phyloP scores from a whole-genome alignment of 164 flowering plant genomes.

The Protea cynaroides region DNA sequence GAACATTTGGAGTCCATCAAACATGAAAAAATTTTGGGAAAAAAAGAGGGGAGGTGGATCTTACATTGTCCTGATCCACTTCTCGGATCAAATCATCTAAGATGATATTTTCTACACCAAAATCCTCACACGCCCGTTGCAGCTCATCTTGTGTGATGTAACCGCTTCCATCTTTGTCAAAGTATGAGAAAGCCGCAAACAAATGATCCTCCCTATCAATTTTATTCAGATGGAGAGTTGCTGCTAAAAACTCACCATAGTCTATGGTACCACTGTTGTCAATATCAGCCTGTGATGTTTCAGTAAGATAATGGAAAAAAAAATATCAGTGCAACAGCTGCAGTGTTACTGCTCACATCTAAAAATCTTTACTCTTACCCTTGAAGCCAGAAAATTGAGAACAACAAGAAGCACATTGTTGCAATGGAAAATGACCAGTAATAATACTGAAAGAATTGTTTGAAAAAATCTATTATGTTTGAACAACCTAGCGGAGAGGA shows the following conservation, averaged over 20 bases:
- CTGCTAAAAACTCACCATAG: slow-evolving; percentile 19
- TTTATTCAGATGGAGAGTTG: slow-evolving; percentile 21
- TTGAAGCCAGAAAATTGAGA: too few relatives aligned
- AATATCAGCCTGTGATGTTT: slow-evolving; percentile 13
- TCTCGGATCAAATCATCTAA: slow-evolving; percentile 14
- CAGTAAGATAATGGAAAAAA: too few relatives aligned
- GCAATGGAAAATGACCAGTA: too few relatives aligned
- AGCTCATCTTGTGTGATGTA: slow-evolving; percentile 20
- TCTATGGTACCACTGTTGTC: slow-evolving; percentile 21
- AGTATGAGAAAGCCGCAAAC: slow-evolving; percentile 19
- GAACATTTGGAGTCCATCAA: background rate
- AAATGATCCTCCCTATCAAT: slow-evolving; percentile 18
- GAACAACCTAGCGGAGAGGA: too few relatives aligned
- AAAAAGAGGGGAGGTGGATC: background rate
- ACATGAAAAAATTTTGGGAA: background rate
- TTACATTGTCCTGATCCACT: slow-evolving; percentile 19
- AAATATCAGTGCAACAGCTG: too few relatives aligned
- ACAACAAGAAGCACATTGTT: too few relatives aligned
- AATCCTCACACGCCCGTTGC: slow-evolving; percentile 19
- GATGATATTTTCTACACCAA: slow-evolving; percentile 10
- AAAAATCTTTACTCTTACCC: too few relatives aligned
- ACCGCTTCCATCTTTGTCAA: slow-evolving; percentile 23
- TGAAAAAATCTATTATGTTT: too few relatives aligned
- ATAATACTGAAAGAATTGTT: too few relatives aligned
- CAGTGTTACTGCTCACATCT: too few relatives aligned